Conservation (phyloP, 2,329 filamentous ascomycete species). For the Monosporascus cannonballus region DNA sequence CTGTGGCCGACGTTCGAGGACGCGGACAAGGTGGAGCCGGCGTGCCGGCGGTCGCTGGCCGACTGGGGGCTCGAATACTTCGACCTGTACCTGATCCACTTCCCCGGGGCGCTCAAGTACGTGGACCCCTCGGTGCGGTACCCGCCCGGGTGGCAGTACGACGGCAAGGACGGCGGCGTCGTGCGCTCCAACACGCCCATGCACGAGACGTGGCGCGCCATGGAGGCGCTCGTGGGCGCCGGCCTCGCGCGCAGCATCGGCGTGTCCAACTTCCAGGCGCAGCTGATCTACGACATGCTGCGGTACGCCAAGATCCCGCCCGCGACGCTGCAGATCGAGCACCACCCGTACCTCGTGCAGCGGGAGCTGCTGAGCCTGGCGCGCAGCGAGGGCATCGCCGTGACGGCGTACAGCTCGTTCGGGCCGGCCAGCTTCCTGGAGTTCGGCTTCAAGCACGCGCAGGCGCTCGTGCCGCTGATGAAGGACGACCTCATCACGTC, state of each 20-base stretch:
- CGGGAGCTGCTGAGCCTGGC: conserved; percentile 62
- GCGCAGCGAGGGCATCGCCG: conserved; percentile 61
- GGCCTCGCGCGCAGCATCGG: conserved; percentile 69
- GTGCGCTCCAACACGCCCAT: conserved; percentile 63
- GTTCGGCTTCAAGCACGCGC: conserved; percentile 64
- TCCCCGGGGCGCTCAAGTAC: conserved; percentile 80
- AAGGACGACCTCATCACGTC: conserved; percentile 58
- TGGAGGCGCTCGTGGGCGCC: conserved; percentile 67
- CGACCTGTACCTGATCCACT: conserved; percentile 85
- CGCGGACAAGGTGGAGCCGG: conserved; percentile 67
- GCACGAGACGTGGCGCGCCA: conserved; percentile 75
- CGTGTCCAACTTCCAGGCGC: conserved; percentile 75
- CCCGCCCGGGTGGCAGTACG: conserved; percentile 71
- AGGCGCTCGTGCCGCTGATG: conserved; percentile 62
- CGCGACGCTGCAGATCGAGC: conserved; percentile 79
- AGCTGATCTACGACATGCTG: conserved; percentile 72
- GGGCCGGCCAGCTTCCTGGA: conserved; percentile 75
- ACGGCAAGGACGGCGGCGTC: conserved; percentile 54
- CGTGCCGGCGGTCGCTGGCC: conserved; percentile 68
- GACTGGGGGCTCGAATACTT: conserved; percentile 88
- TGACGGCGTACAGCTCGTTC: conserved; percentile 82
- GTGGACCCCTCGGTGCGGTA: conserved; percentile 74
- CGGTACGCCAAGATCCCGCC: conserved; percentile 70
- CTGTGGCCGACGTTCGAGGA: conserved; percentile 93
- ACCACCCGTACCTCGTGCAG: conserved; percentile 85